A percentile compares a stretch with the other conserved stretches of the same genome.
phyloP scores from a whole-genome alignment of 176 grass and related monocot species.

The Tillandsia leiboldiana region DNA sequence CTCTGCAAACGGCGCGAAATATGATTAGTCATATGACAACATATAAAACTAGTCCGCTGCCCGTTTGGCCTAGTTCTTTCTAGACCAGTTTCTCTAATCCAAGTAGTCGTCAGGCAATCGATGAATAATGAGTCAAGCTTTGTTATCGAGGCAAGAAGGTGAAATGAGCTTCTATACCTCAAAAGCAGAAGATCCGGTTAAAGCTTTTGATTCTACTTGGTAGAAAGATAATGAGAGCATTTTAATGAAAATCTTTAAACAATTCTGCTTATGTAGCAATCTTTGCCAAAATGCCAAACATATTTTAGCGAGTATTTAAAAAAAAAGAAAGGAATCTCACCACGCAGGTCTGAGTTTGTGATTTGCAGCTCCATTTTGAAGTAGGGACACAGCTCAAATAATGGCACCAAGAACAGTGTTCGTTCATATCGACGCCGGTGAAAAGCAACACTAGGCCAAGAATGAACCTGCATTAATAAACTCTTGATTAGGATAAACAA shows the following conservation, averaged over 20 bases:
- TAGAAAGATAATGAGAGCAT: too few species aligned
- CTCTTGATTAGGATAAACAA: conserved; percentile 6
- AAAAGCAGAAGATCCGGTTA: too few species aligned
- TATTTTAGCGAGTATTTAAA: background rate
- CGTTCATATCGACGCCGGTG: conserved; percentile 44
- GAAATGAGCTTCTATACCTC: too few species aligned
- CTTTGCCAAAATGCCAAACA: background rate
- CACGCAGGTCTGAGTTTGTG: conserved; percentile 37
- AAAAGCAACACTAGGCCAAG: conserved; percentile 52
- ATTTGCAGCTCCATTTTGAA: conserved; percentile 69
- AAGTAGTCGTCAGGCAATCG: background rate
- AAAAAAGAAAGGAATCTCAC: conserved; percentile 17
- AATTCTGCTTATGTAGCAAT: background rate
- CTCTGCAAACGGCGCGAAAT: conserved; percentile 30
- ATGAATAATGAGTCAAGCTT: background rate
- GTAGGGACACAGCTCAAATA: conserved; percentile 88
- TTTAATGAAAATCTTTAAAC: background rate
- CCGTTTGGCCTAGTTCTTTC: too few species aligned
- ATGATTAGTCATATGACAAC: background rate
- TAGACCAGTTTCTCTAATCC: too few species aligned
- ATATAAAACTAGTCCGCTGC: background rate
- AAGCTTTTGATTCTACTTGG: too few species aligned
- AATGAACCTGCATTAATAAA: conserved; percentile 55
- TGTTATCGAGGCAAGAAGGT: too few species aligned
- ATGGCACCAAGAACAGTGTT: conserved; percentile 81